A percentile compares a stretch with the other conserved stretches of the same genome.
These are phyloP conservation scores for Podospora conica DNA, from an alignment of 495 filamentous ascomycete genomes.

Conservation along the genomic window DNA sequence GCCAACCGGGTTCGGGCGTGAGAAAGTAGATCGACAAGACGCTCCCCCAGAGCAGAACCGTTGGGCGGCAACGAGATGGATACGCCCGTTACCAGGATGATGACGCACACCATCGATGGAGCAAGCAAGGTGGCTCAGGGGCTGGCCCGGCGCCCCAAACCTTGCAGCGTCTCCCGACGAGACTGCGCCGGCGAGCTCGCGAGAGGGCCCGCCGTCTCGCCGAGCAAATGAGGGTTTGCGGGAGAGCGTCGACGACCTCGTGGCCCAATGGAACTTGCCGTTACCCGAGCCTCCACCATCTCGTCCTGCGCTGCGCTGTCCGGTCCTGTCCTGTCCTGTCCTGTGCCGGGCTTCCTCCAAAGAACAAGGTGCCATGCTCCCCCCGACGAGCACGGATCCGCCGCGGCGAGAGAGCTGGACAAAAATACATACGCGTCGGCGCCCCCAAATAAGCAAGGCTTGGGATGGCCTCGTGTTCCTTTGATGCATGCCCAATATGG, in stretches of 20 bases:
- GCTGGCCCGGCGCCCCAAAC: not conserved
- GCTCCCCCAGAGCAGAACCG: constrained; percentile 7
- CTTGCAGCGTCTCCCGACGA: constrained; percentile 5
- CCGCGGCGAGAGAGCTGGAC: not conserved
- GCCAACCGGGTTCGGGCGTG: constrained; percentile 2
- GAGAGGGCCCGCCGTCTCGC: not conserved
- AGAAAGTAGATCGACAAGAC: constrained; percentile 2
- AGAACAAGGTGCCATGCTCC: not conserved
- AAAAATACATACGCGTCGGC: constrained; percentile 9
- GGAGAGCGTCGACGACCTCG: not conserved
- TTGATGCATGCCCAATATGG: constrained; percentile 25
- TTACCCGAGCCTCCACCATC: constrained; percentile 5
- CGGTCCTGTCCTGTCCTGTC: not conserved
- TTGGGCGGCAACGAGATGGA: constrained; percentile 8
- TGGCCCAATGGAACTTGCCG: constrained; percentile 3
- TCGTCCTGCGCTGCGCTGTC: not conserved
- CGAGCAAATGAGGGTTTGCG: not conserved
- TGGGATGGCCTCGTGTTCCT: constrained; percentile 24
- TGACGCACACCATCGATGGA: constrained; percentile 10
- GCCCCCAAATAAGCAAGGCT: constrained; percentile 15
- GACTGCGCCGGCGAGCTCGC: not conserved
- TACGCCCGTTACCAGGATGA: constrained; percentile 18
- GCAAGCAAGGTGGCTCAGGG: constrained; percentile 6
- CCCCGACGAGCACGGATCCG: constrained; percentile 5
- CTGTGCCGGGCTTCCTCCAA: constrained; percentile 3